Evolutionary conservation across 2,329 filamentous ascomycete genomes (phyloP), one percentile per base, ranked within the genome.

Genomic region (Trichoderma simmonsii): DNA sequence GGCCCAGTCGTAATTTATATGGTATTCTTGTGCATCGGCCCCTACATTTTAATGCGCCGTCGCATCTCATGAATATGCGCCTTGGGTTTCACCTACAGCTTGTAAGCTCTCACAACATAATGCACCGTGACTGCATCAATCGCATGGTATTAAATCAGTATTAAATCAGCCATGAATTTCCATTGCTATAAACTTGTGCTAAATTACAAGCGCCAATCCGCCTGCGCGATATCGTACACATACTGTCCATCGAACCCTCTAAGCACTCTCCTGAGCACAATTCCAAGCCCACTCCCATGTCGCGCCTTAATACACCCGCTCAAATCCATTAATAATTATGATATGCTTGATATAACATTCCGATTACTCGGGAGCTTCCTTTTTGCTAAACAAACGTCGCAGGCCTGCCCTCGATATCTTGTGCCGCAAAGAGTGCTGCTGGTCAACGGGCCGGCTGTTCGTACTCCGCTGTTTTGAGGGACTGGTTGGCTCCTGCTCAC

Each of bases 331-430:
- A 70, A 14, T n/a, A 48, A 28, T 18, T 14, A 30, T 14, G 21
- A 48, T 7, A 62, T 39, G 28, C 6, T 32, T 21, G n/a, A 51
- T 21, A 54, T 12, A 14, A 9, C 39, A 1, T 21, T 8, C 4
- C 36, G 6, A 2, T 63, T 39, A 56, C 26, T 51, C 54, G 2
- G 66, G 1, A 11, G 48, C 34, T 21, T 71, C 66, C 9, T 66
- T 72, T 39, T 71, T 72, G 24, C 71, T 70, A 65, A 72, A 72
- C 0, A 72, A 30, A 7, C 75, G 74, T 11, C 75, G 74, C 43
- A 76, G 39, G 14, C 73, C 73, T 15, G 73, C 73, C 28, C 70
- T 72, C 9, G 75, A 76, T 11, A 76, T 70, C 73, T 74, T 75
- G 69, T 73, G 74, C 36, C 73, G 73, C 6, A 75, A 61, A 9